Evolutionary conservation across 805 yeast genomes (phyloP).

Genomic region (Hagleromyces aurorensis): DNA sequence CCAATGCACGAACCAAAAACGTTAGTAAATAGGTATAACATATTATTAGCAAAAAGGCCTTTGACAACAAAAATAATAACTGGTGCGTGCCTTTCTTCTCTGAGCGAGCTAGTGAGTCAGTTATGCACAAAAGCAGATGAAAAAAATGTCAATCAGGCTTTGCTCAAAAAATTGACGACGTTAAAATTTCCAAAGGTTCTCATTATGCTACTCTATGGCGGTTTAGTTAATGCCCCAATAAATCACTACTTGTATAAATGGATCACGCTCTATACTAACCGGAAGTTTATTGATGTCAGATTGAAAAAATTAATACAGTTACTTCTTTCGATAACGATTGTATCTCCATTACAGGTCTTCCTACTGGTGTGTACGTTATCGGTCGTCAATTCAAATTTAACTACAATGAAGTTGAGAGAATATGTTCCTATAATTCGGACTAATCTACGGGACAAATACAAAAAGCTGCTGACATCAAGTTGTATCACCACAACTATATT

Average conservation of each 20-base stretch:
- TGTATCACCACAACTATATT: slow-evolving; percentile 15
- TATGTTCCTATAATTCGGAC: slow-evolving; percentile 4
- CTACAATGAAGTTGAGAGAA: slow-evolving; percentile 3
- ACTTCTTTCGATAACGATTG: slow-evolving; percentile 14
- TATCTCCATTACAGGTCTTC: slow-evolving; percentile 19
- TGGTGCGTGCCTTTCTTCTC: slow-evolving; percentile 15
- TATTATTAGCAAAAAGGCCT: slow-evolving; percentile 10
- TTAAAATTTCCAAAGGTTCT: slow-evolving; percentile 8
- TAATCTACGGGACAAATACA: slow-evolving; percentile 10
- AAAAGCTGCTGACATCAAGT: slow-evolving; percentile 15
- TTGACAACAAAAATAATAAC: slow-evolving; percentile 14
- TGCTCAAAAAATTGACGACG: slow-evolving; percentile 2
- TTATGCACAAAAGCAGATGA: slow-evolving; percentile 4
- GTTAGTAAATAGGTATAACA: slow-evolving; percentile 9
- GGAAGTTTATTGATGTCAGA: slow-evolving; percentile 5
- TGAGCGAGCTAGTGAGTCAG: slow-evolving; percentile 18
- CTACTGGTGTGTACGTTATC: slow-evolving; percentile 14
- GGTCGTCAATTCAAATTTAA: slow-evolving; percentile 10
- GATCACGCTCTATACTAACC: slow-evolving; percentile 11
- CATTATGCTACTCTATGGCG: slow-evolving; percentile 18
- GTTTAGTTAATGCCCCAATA: slow-evolving; percentile 19
- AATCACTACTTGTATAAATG: slow-evolving; percentile 17
- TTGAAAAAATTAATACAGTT: slow-evolving; percentile 15
- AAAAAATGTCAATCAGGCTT: background rate
- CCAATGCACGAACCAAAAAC: too few species aligned